Evolutionary conservation across 192 early-diverging fungal species (phyloP), one percentile per base, ranked within the genome.

Genomic region (Mortierella antarctica): DNA sequence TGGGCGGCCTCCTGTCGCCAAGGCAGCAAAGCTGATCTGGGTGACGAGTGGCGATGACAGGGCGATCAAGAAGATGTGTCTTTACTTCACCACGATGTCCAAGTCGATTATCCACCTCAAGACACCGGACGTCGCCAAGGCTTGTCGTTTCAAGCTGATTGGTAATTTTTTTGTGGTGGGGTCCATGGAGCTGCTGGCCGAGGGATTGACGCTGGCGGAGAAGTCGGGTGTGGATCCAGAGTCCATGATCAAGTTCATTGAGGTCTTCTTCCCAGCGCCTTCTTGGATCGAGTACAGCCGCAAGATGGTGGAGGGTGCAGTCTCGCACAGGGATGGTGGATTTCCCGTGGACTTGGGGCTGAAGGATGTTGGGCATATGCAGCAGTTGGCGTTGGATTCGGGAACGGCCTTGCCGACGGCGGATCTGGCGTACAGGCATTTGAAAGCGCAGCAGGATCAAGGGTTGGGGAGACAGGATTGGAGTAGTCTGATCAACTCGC

Each of bases 131-230:
- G 82, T 83, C 2, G 74, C 71, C 18, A 63, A 80, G 2, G 89
- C 88, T 1, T 84, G 86, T 3, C 76, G 65, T 13, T 88, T 90
- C 70, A 94, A 94, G 60, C 80, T 94, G 7, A 72, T 88, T 20
- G 92, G 91, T 53, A 93, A 94, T 63, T 94, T 89, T 59, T 87
- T 94, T 63, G 74, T 93, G 6, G 82, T 75, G 0, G 74, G 86
- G 1, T 70, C 83, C 5, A 71, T 91, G 46, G 92, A 94, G 72
- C 62, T 89, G 5, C 64, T 94, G 7, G 89, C 90, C 0, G 92
- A 94, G 58, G 92, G 88, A 6, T 72, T 91, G 63, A 90, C 91
- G 0, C 75, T 93, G 6, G 89, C 89, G 0, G 89, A 91, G 44
- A 84, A 86, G 52, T 47, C 83, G 1, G 90, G 86, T n/a, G 61